A percentile compares a stretch with the other conserved stretches of the same genome.
Evolutionary conservation across 768 basidiomycete species (phyloP).

Genomic region (Rhizopogon sp.): DNA sequence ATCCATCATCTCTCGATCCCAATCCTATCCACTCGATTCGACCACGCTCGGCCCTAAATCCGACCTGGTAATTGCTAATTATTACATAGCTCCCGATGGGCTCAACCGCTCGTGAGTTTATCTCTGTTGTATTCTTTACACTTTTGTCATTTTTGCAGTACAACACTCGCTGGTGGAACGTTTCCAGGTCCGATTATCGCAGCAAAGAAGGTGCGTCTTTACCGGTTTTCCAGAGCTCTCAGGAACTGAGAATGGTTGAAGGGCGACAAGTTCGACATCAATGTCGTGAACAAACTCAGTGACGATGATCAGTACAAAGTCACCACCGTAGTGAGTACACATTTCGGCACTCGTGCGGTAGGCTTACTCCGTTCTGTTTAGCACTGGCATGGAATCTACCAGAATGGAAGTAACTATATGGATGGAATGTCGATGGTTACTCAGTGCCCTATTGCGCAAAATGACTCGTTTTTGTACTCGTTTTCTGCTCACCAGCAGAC

Average conservation of each 20-base stretch:
- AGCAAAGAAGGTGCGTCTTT: not conserved
- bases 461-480: slow-evolving; percentile 30
- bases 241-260: not conserved
- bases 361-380: slow-evolving; percentile 7
- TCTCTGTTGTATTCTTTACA: not conserved
- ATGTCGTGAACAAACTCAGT: slow-evolving; percentile 12
- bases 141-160: not conserved
- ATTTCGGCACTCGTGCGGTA: not conserved
- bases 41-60: not conserved
- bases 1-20: not conserved
- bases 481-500: slow-evolving; percentile 26
- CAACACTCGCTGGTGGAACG: not conserved
- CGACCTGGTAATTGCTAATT: not conserved
- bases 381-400: slow-evolving; percentile 22
- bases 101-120: not conserved
- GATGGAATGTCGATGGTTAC: slow-evolving; percentile 33
- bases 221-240: not conserved
- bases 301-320: slow-evolving; percentile 15
- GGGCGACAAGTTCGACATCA: slow-evolving; percentile 13
- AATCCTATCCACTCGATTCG: not conserved
- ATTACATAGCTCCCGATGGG: not conserved
- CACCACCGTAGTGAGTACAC: slow-evolving; percentile 12
- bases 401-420: slow-evolving; percentile 14
- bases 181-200: not conserved
- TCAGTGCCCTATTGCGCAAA: slow-evolving; percentile 33